Base-by-base conservation (phyloP, 371 early-diverging fungal species). In the Fennellomyces sp. region DNA sequence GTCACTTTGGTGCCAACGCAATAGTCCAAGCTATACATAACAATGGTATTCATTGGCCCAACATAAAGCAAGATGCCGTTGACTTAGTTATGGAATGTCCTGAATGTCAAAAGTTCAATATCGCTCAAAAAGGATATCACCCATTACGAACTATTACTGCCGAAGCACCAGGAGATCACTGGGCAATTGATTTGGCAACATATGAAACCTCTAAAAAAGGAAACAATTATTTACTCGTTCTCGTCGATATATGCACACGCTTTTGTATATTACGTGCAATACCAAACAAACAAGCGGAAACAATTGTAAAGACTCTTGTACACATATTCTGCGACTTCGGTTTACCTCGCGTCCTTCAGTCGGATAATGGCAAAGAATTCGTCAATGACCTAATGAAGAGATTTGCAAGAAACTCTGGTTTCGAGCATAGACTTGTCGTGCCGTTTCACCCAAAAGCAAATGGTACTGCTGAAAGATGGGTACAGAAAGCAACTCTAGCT, bases 291-390 rank as follows among this genome's bases (percentile, higher is more conserved):
- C 10, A 23, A 2, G 49, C 49, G 12, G 26, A 35, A 27, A 65
- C 68, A 1, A 31, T 75, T 31, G 72, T 59, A 12, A 47, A 62
- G 47, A n/a, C 45, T 21, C 30, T 65, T 0, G 26, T 65, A 0
- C 25, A 65, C 8, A 50, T 68, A 12, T 76, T 68, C 31, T 63
- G 58, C 35, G 60, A 60, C 42, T 72, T 66, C 48, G 70, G 70
- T 1, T 35, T 68, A 19, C 58, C 26, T 26, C 10, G 26, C 3
- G 27, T 10, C 2, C 13, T 48, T 6, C 15, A 48, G 15, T 19
- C 11, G 11, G 66, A 70, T 49, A 68, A 68, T 57, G 68, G 70
- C 2, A 52, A 31, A 25, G 68, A 74, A 60, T 70, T 63, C 31
- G 56, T 41, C 0, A 68, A 70, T 47, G 8, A 5, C 6, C n/a